Evolutionary conservation across 73 alveolate genomes (phyloP).

Genomic region (Paramecium octaurelia): DNA sequence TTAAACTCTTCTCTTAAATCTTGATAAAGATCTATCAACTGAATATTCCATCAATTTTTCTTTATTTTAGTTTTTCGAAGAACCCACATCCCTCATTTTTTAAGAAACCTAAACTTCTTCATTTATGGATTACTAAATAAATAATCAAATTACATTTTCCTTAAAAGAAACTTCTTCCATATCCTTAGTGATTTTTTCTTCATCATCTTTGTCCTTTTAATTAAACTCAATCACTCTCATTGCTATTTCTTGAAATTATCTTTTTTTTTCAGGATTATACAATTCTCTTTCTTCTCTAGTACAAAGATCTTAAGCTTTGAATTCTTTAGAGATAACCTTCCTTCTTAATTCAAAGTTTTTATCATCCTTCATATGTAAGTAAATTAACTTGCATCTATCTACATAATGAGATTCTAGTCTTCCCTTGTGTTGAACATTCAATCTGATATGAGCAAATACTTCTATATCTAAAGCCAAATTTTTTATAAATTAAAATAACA

Average conservation of each 20-base stretch:
- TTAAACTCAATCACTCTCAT: background rate
- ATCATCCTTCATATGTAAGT: slow-evolving; percentile 37
- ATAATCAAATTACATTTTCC: background rate
- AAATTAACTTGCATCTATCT: slow-evolving; percentile 26
- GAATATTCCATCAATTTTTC: background rate
- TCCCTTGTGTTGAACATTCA: background rate
- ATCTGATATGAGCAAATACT: background rate
- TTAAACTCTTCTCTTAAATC: background rate
- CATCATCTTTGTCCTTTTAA: background rate
- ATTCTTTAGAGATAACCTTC: slow-evolving; percentile 6
- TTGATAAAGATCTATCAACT: background rate
- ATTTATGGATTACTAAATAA: background rate
- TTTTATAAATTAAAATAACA: background rate
- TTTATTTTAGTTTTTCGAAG: background rate
- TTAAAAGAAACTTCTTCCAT: background rate
- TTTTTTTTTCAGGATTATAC: slow-evolving; percentile 40
- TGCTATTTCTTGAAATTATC: background rate
- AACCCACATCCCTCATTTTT: background rate
- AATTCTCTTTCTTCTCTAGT: slow-evolving; percentile 23
- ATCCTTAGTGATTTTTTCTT: background rate
- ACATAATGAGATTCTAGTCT: background rate
- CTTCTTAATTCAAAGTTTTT: slow-evolving; percentile 37
- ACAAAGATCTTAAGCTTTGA: background rate
- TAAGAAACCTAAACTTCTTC: background rate
- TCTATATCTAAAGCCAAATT: slow-evolving; percentile 39